phyloP scores from a whole-genome alignment of 139 green algal genomes.

The Nannochloris sp. region DNA sequence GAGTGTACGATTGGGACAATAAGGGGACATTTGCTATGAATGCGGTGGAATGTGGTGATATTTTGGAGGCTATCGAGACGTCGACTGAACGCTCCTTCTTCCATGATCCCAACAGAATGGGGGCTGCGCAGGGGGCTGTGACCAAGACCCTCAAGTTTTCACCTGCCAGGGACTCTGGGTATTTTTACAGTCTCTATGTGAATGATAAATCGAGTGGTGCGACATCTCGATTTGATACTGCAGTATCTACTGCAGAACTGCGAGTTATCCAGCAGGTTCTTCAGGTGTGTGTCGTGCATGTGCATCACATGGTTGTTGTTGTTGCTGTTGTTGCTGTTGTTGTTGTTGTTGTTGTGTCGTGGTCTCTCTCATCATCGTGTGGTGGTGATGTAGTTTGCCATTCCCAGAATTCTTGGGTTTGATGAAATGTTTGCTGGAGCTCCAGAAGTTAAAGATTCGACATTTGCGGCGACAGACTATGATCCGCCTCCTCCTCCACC shows the following conservation, averaged over 20 bases:
- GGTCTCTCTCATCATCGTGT: neutral
- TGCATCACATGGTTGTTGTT: too few relatives aligned
- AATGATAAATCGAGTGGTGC: slow-evolving; percentile 5
- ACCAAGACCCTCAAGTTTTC: slow-evolving; percentile 2
- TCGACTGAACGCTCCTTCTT: slow-evolving; percentile 5
- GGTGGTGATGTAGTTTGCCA: slow-evolving; percentile 15
- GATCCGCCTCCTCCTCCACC: neutral
- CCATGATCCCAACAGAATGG: slow-evolving; percentile 30
- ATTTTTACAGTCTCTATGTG: slow-evolving; percentile 17
- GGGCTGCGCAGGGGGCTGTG: neutral
- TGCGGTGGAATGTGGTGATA: slow-evolving; percentile 22
- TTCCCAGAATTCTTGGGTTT: slow-evolving; percentile 28
- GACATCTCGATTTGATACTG: slow-evolving; percentile 10
- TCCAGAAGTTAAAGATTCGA: slow-evolving; percentile 2
- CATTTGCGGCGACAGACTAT: neutral
- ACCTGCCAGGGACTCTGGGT: slow-evolving; percentile 13
- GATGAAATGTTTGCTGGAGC: slow-evolving; percentile 26
- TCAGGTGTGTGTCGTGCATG: slow-evolving; percentile 3
- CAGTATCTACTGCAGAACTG: slow-evolving; percentile 14
- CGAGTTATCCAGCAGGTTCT: slow-evolving; percentile 18
- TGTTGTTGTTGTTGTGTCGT: neutral
- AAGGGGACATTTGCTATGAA: slow-evolving; percentile 28
- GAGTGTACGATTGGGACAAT: slow-evolving; percentile 27
- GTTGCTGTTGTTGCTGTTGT: too few relatives aligned
- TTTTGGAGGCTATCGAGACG: slow-evolving; percentile 15